phyloP scores from a whole-genome alignment of 441 rosid genomes.

The Omphalea diandra region DNA sequence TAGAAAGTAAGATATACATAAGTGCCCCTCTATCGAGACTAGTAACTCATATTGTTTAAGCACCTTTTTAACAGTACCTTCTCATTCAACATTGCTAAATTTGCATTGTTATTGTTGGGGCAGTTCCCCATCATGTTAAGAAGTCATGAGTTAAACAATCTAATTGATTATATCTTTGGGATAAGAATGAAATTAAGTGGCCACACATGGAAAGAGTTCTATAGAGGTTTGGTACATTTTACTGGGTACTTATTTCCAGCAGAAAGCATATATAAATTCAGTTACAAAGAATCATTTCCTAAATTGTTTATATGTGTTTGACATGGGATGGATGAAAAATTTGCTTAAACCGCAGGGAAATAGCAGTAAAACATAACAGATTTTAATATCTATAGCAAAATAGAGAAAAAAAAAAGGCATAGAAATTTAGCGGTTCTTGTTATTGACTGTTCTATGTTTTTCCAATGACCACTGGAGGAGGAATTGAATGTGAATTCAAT shows the following conservation, averaged over 20 bases:
- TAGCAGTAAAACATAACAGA: not conserved
- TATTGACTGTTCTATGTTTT: not conserved
- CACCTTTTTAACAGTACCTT: too few species aligned
- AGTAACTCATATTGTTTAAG: too few species aligned
- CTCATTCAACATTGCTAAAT: not conserved
- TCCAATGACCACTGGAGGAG: not conserved
- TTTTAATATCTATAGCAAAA: not conserved
- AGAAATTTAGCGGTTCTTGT: not conserved
- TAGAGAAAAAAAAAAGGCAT: not conserved
- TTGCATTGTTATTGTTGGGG: not conserved
- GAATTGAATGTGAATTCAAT: conserved; percentile 16
- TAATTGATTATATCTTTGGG: not conserved
- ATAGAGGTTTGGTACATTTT: not conserved
- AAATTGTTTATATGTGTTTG: not conserved
- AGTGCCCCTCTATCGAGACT: too few species aligned
- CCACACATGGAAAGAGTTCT: not conserved
- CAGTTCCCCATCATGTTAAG: not conserved
- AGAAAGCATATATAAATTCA: not conserved
- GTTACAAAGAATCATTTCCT: not conserved
- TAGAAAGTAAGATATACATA: too few species aligned
- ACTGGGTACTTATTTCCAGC: not conserved
- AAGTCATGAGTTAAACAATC: not conserved
- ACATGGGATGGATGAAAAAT: not conserved
- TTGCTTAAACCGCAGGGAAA: not conserved
- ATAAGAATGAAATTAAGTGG: not conserved